Evolutionary conservation across 176 grass and related monocot species (phyloP), one percentile per base, ranked within the genome.

Genomic region (Lolium multiflorum): DNA sequence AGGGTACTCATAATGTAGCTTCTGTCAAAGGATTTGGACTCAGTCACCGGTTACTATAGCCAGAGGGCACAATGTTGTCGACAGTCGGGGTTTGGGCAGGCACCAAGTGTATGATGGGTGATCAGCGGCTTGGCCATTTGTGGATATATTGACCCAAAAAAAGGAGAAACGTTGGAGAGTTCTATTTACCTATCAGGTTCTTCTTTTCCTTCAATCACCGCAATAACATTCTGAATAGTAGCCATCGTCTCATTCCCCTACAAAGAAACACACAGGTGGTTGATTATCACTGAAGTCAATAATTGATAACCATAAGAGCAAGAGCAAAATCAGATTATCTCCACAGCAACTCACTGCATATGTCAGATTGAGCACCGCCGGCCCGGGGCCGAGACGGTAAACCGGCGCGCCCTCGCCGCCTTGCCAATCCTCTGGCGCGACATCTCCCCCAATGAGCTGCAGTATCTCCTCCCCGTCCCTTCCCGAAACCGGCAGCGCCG

Each of bases 181-280:
- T 35, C 31, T 16, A 8, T 41, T 48, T 28, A 98, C 96, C 93
- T 81, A 11, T 95, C 93, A 15, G 91, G 93, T 77, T 98, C 96
- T 86, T 98, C 93, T 85, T 92, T 84, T 21, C 96, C 96, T 95
- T 98, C 88, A 21, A 98, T 94, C 62, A 95, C 89, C 25, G 91
- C 89, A 88, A 95, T 90, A 7, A 98, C 96, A 89, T 98, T 94
- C 83, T 98, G 81, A 88, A 95, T 98, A 58, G 86, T 94, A 69
- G 74, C 89, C 35, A 98, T 72, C n/a, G 90, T 95, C 80, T 98
- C 96, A 79, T 89, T 95, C 51, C 93, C 96, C 96, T 98, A 21
- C 16, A 61, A 79, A 76, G 74, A 76, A 5, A 35, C 24, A 62
- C 11, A 25, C 31, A 85, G 5, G 31, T 3, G 31, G 3, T 28